Base-by-base conservation (phyloP, 2,329 filamentous ascomycete species). In the Pseudogymnoascus sp. region DNA sequence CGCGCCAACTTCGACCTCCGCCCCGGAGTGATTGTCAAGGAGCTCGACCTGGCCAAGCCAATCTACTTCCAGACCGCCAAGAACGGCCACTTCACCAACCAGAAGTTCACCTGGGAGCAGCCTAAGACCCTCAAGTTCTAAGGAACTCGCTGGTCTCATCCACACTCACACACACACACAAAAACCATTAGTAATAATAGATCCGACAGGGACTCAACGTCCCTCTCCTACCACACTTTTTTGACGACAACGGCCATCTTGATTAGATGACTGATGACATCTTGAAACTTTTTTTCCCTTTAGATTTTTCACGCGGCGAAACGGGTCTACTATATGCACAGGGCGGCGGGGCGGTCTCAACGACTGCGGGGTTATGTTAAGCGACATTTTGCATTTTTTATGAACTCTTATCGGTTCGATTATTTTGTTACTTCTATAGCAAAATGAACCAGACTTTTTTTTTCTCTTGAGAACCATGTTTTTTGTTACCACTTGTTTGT, bases 41-140 rank as follows among this genome's bases (percentile, higher is more conserved):
- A 97, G 81, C 89, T 99, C 69, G 88, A 94, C 80, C 85, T 99
- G 69, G 88, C 87, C 78, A 91, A 92, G 80, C 94, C 94, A 75
- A 97, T 97, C 83, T 99, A 99, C 88, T 87, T 87, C 85, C 85
- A 93, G 83, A 99, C 94, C 63, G 94, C 94, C 80, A 97, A 97
- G 90, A 97, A 97, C 82, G 94, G 94, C 72, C 94, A 99, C 86
- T 99, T 99, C 80, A 96, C 92, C 79, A 94, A 97, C 89, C 94
- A 96, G 86, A 82, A 78, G 78, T 99, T 99, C 86, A 86, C 82
- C 79, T 99, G 94, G 94, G 94, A 99, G 87, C 86, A 97, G 86
- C 93, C 94, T 74, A 97, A 96, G 90, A 72, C 82, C 70, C 90
- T 99, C 74, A 92, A 89, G 80, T 88, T 90, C 79, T 97, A 96